Evolutionary conservation across 2,329 filamentous ascomycete species (phyloP).

Genomic region (Sphaerulina musiva): DNA sequence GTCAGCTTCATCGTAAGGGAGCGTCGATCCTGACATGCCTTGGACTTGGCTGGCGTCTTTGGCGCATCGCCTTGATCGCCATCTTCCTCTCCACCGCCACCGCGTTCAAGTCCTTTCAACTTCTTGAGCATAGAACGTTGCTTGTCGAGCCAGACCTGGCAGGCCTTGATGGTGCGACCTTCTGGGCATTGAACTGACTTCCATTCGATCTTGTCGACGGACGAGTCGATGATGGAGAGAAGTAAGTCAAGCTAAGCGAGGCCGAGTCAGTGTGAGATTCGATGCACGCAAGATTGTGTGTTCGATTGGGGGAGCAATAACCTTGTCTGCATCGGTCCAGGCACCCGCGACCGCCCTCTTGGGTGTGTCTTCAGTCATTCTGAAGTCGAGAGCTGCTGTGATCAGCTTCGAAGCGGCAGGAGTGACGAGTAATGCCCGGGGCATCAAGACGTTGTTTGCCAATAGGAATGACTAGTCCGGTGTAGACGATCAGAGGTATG

Average conservation of each 20-base stretch:
- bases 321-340: conserved; percentile 33
- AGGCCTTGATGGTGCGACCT: conserved; percentile 29
- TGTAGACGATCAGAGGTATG: background rate
- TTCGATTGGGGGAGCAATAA: background rate
- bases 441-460: conserved; percentile 1
- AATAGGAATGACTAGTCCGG: conserved; percentile 3
- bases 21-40: background rate
- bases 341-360: conserved; percentile 20
- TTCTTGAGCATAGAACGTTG: conserved; percentile 29
- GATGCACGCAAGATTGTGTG: background rate
- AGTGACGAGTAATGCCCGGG: background rate
- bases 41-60: conserved; percentile 17
- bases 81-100: conserved; percentile 6
- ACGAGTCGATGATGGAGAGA: conserved; percentile 28
- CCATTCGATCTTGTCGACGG: conserved; percentile 26
- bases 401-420: conserved; percentile 2
- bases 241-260: conserved; percentile 22
- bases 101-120: conserved; percentile 14
- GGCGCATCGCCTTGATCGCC: background rate
- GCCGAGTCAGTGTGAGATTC: background rate
- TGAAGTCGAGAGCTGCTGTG: conserved; percentile 7
- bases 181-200: conserved; percentile 26
- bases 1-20: background rate
- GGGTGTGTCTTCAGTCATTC: conserved; percentile 20
- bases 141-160: conserved; percentile 29